Evolutionary conservation across 306 rosid genomes (phyloP), one percentile per base, ranked within the genome.

Genomic region (Ammopiptanthus mongolicus): DNA sequence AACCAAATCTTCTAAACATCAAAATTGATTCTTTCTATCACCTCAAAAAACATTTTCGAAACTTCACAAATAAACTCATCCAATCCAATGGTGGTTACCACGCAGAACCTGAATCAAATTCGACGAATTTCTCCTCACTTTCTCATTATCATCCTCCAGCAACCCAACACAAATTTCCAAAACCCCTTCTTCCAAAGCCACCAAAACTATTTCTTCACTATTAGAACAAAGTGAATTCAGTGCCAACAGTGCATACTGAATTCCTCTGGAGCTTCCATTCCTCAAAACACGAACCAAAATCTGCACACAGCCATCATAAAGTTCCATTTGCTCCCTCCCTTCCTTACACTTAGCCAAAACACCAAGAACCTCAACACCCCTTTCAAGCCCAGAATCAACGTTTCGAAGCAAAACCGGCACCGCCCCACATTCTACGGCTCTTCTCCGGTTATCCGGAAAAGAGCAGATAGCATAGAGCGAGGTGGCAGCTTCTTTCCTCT

Each of bases 401-500:
- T 78, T 81, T 11, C 77, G 66, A 6, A 88, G 48, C 76, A 92
- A 50, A 84, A 92, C 73, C 0, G 94, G 82, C 28, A 92, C 96
- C 2, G 85, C 96, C n/a, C 96, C 96, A 48, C 96, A 88, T 17
- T 81, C 89, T 69, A 86, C 92, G 0, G 90, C 92, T 22, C 92
- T 85, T 50, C 87, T 56, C 69, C 92, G 92, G 56, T 92, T 92
- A 23, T 84, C 92, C 0, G 92, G 85, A 52, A 81, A 92, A 2
- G 88, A 90, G 67, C 97, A 92, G 11, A 92, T 81, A 1, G 96
- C 87, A 39, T 85, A 88, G 1, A 92, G 94, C 46, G 97, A 96
- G 3, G 97, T 92, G 0, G 97, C 97, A 0, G 97, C 96, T 78
- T 92, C 97, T 25, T 87, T 92, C 90, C 73, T 76, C 83, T 90